These are phyloP conservation scores for Pestalotiopsis fici DNA, from an alignment of 2,329 filamentous ascomycete species.

Conservation along the genomic window DNA sequence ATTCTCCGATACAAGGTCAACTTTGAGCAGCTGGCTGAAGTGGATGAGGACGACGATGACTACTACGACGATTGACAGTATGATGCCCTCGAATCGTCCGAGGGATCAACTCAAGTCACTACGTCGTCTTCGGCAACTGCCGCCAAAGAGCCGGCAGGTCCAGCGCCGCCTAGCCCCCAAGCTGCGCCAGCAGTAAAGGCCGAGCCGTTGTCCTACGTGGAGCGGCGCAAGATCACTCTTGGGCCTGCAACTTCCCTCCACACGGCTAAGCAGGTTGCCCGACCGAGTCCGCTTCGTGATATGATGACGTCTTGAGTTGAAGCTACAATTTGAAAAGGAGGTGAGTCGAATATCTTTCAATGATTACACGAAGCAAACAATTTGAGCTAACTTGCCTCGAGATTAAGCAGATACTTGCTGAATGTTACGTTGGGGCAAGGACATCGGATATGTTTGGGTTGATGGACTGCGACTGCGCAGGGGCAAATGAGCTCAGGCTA, in stretches of 20 bases:
- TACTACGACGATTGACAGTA: constrained; percentile 70
- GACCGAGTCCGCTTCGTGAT: constrained; percentile 69
- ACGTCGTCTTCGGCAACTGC: constrained; percentile 38
- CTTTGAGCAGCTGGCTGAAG: constrained; percentile 96
- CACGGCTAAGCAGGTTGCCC: constrained; percentile 51
- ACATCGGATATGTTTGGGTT: not conserved
- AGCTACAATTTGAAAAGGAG: constrained; percentile 28
- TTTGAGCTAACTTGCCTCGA: not conserved
- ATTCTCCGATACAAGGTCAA: constrained; percentile 99
- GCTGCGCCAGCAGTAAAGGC: constrained; percentile 20
- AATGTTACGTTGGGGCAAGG: not conserved
- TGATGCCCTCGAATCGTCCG: constrained; percentile 75
- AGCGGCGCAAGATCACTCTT: constrained; percentile 49
- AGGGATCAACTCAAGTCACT: constrained; percentile 75
- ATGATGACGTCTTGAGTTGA: constrained; percentile 60
- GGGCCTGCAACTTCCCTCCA: constrained; percentile 45
- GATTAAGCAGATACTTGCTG: constrained; percentile 4
- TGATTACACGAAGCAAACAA: not conserved
- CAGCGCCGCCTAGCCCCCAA: constrained; percentile 39
- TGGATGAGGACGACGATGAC: constrained; percentile 88
- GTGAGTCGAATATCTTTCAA: constrained; percentile 17
- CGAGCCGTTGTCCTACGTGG: constrained; percentile 36
- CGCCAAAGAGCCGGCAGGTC: constrained; percentile 37
- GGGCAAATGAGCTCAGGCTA: not conserved
- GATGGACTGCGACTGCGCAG: not conserved